These are phyloP conservation scores for Syzygium grande DNA, from an alignment of 345 rosid genomes.

Conservation along the genomic window DNA sequence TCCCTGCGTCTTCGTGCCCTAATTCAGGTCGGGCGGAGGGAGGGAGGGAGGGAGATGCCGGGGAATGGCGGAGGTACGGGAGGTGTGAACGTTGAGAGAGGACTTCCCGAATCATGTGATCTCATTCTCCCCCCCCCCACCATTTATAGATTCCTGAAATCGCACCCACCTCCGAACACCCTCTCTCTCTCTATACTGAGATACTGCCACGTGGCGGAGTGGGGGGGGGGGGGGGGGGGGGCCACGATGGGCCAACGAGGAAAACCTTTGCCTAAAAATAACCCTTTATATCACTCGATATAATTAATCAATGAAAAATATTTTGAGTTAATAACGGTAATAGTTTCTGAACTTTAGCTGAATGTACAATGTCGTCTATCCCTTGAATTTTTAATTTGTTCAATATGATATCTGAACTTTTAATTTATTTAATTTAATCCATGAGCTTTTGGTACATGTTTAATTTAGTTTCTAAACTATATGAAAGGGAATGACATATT, in stretches of 20 bases:
- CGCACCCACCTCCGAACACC: not conserved
- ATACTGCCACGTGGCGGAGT: not conserved
- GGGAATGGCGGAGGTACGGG: not conserved
- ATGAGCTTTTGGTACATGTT: too few relatives aligned
- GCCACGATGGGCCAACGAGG: not conserved
- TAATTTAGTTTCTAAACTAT: fast-evolving
- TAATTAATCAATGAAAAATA: too few relatives aligned
- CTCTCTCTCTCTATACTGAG: not conserved
- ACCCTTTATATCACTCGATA: too few relatives aligned
- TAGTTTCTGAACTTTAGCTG: too few relatives aligned
- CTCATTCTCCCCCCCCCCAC: not conserved
- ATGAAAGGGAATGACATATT: too few relatives aligned
- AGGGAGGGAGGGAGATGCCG: not conserved
- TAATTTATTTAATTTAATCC: too few relatives aligned
- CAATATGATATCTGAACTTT: fast-evolving
- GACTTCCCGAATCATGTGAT: not conserved
- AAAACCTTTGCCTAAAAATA: too few relatives aligned
- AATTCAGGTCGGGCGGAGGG: not conserved
- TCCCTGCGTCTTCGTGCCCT: not conserved
- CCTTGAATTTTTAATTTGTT: too few relatives aligned
- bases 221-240: not conserved
- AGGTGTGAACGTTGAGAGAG: not conserved
- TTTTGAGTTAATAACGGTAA: too few relatives aligned
- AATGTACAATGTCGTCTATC: fast-evolving
- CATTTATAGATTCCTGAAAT: not conserved